Percentiles rank a stretch among this genome's conserved stretches.
These are phyloP conservation scores for Claviceps arundinis DNA, from an alignment of 2,329 filamentous ascomycete genomes.

Conservation along the genomic window DNA sequence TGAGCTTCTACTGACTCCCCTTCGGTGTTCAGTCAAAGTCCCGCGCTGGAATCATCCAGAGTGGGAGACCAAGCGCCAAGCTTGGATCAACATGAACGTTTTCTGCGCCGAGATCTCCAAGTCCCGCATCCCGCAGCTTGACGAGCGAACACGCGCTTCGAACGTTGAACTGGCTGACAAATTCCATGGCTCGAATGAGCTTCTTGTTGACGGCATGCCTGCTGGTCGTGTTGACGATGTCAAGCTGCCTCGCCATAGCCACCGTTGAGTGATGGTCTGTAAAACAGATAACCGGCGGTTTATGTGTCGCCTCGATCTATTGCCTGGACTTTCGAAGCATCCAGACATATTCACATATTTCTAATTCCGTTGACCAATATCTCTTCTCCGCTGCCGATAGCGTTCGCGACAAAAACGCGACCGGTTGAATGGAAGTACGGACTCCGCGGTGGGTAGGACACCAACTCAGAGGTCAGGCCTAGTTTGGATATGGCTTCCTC, in stretches of 20 bases:
- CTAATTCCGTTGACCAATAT: not conserved
- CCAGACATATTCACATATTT: not conserved
- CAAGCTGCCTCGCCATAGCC: not conserved
- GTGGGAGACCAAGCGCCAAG: not conserved
- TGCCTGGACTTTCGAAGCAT: not conserved
- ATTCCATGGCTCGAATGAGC: not conserved
- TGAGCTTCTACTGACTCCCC: not conserved
- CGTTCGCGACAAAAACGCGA: not conserved
- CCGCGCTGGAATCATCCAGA: not conserved
- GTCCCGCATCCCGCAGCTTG: not conserved
- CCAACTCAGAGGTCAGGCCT: too few species aligned
- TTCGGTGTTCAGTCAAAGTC: not conserved
- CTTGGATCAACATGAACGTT: slow-evolving; percentile 1
- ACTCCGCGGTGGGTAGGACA: too few species aligned
- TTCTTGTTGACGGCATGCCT: not conserved
- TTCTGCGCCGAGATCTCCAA: not conserved
- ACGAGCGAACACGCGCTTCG: not conserved
- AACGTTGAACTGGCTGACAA: not conserved
- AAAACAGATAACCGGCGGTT: not conserved
- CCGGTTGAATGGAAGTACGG: not conserved
- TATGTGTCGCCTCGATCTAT: not conserved
- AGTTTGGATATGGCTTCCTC: too few species aligned
- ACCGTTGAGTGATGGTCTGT: not conserved
- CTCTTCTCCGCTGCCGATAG: not conserved
- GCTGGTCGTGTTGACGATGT: not conserved